Evolutionary conservation across 495 filamentous ascomycete species (phyloP).

Genomic region (Daldinia loculata): DNA sequence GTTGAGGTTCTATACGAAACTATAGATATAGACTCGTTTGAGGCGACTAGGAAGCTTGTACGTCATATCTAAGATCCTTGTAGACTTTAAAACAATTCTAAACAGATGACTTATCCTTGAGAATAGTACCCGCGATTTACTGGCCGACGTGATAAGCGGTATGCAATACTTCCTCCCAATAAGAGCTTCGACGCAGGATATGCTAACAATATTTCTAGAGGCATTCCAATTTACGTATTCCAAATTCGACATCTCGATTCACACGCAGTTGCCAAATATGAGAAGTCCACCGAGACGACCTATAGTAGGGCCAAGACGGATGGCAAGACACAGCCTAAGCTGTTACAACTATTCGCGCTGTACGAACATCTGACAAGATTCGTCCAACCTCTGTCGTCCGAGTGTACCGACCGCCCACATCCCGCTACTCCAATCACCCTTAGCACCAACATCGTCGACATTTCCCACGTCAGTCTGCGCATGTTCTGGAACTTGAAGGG

Average conservation of each 20-base stretch:
- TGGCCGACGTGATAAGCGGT: slow-evolving; percentile 77
- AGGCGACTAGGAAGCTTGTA: slow-evolving; percentile 78
- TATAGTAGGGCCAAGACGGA: slow-evolving; percentile 62
- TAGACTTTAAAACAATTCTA: not conserved
- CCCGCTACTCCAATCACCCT: slow-evolving; percentile 82
- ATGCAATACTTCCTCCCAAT: slow-evolving; percentile 5
- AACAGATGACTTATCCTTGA: slow-evolving; percentile 10
- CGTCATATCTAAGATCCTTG: slow-evolving; percentile 34
- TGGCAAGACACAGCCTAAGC: slow-evolving; percentile 69
- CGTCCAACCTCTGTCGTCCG: slow-evolving; percentile 81
- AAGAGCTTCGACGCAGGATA: not conserved
- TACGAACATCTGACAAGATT: slow-evolving; percentile 92
- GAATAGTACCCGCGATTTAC: slow-evolving; percentile 91
- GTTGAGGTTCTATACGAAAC: slow-evolving; percentile 78
- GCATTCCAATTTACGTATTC: slow-evolving; percentile 89
- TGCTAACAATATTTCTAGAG: slow-evolving; percentile 55
- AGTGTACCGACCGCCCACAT: slow-evolving; percentile 71
- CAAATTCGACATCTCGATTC: slow-evolving; percentile 82
- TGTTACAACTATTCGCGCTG: slow-evolving; percentile 82
- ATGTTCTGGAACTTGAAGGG: slow-evolving; percentile 92
- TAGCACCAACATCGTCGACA: slow-evolving; percentile 89
- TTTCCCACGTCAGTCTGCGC: slow-evolving; percentile 81
- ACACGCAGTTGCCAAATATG: slow-evolving; percentile 82
- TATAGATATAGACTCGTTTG: slow-evolving; percentile 83
- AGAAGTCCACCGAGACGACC: slow-evolving; percentile 64